Base-by-base conservation (phyloP, 768 basidiomycete genomes). In the Trametes villosa region DNA sequence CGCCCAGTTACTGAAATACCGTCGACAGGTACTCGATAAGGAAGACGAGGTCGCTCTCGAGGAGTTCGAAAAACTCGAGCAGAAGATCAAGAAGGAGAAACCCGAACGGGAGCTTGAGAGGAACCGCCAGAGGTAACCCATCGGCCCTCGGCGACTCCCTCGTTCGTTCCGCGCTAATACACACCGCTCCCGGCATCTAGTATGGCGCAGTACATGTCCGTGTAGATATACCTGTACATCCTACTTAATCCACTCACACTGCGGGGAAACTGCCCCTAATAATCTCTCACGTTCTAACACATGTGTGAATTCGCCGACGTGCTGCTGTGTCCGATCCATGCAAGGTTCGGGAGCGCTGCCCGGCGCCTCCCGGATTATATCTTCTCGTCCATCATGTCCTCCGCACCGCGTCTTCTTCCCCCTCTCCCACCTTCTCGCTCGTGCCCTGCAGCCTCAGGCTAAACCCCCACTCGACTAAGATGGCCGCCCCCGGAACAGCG, bases 51-150 rank as follows among this genome's bases (percentile, higher is more conserved):
- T 98, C 47, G 91, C 96, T 0, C 70, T 92, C 63, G 84, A 87
- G 62, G 97, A 97, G 75, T 98, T 98, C 68, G 47, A 65, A 38
- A 98, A 94, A 77, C 82, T 97, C 2, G 94, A 96, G 72, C 70
- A 87, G 68, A 85, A 84, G 50, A 75, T 96, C 27, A 75, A 73
- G 38, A 77, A 83, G 64, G 71, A 78, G 49, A n/a, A n/a, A n/a
- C n/a, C n/a, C n/a, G n/a, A n/a, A n/a, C 60, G 68, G 26, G 52
- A 41, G 6, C 38, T 33, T 47, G 67, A 66, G 63, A 71, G 70
- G 60, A 74, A 79, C 57, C 79, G 82, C 64, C 80, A 79, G 66
- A 70, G 76, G 87, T 72, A 74, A 76, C 86, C 79, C 27, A 53
- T 44, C 50, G 9, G n/a, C 34, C n/a, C 34, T 45, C 47, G 33